phyloP scores from a whole-genome alignment of 768 basidiomycete genomes.

The Xerocomellus chrysenteron region DNA sequence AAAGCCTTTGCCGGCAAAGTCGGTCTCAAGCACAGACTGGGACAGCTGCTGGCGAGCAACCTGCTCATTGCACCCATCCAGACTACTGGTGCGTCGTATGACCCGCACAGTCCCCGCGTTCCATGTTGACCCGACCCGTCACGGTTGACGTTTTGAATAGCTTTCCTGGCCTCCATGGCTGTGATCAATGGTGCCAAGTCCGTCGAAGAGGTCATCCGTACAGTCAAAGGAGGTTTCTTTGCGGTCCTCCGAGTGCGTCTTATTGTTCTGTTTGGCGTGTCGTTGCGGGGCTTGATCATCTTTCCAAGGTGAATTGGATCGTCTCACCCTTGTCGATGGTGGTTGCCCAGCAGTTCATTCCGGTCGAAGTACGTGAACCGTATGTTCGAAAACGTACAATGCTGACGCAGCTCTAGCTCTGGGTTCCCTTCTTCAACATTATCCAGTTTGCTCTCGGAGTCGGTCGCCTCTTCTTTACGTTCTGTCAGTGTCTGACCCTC shows the following conservation, averaged over 20 bases:
- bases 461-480: conserved; percentile 26
- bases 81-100: conserved; percentile 49
- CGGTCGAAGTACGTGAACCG: conserved; percentile 57
- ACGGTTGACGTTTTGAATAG: conserved; percentile 33
- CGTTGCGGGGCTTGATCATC: neutral
- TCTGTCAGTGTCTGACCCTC: neutral
- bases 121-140: neutral
- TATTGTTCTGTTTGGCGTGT: neutral
- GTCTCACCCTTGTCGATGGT: conserved; percentile 72
- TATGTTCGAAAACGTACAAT: neutral
- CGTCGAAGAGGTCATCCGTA: conserved; percentile 58
- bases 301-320: conserved; percentile 69
- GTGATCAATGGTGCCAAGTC: conserved; percentile 79
- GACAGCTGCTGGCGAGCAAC: conserved; percentile 74
- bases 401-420: conserved; percentile 49
- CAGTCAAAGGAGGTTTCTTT: conserved; percentile 72
- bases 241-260: conserved; percentile 64
- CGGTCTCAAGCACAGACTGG: conserved; percentile 59
- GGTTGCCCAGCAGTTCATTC: conserved; percentile 77
- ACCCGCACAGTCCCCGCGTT: no score
- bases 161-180: conserved; percentile 77
- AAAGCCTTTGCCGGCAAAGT: conserved; percentile 75
- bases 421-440: conserved; percentile 86
- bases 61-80: conserved; percentile 77
- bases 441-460: conserved; percentile 78